Conservation (phyloP, 192 early-diverging fungal genomes). For the Podila epicladia region DNA sequence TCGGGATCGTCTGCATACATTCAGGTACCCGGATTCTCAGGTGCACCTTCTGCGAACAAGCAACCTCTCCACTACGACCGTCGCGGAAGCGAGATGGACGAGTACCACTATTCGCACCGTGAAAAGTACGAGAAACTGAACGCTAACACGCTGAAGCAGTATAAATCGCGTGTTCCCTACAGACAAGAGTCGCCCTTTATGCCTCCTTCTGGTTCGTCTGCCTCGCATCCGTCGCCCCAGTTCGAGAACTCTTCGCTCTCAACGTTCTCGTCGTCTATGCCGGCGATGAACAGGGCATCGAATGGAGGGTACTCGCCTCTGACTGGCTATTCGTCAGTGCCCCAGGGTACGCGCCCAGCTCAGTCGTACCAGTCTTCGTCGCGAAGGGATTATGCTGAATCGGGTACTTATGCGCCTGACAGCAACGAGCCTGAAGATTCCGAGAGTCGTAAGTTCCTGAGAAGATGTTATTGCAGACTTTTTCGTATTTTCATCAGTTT, state of each 20-base stretch:
- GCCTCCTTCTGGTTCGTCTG: neutral
- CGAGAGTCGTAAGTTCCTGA: slow-evolving; percentile 28
- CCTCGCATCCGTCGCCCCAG: neutral
- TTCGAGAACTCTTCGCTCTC: neutral
- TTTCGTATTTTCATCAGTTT: too few species aligned
- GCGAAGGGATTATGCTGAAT: slow-evolving; percentile 9
- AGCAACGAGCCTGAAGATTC: slow-evolving; percentile 18
- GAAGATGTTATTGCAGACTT: too few species aligned
- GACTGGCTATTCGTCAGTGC: neutral
- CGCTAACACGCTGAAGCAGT: slow-evolving; percentile 22
- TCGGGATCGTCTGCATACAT: neutral
- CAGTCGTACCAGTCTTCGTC: slow-evolving; percentile 2
- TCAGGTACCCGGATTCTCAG: neutral
- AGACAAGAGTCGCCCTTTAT: slow-evolving; percentile 2
- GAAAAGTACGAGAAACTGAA: slow-evolving; percentile 47
- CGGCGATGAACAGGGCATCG: neutral
- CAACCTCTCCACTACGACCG: slow-evolving; percentile 36
- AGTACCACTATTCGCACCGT: slow-evolving; percentile 33
- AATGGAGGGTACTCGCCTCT: neutral
- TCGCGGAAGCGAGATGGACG: slow-evolving; percentile 35
- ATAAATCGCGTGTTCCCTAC: neutral
- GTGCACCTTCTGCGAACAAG: slow-evolving; percentile 13
- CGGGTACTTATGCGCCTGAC: slow-evolving; percentile 21
- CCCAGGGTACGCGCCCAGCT: neutral
- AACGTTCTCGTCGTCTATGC: neutral